Conservation (phyloP, 805 yeast genomes). For the Yarrowia divulgata region DNA sequence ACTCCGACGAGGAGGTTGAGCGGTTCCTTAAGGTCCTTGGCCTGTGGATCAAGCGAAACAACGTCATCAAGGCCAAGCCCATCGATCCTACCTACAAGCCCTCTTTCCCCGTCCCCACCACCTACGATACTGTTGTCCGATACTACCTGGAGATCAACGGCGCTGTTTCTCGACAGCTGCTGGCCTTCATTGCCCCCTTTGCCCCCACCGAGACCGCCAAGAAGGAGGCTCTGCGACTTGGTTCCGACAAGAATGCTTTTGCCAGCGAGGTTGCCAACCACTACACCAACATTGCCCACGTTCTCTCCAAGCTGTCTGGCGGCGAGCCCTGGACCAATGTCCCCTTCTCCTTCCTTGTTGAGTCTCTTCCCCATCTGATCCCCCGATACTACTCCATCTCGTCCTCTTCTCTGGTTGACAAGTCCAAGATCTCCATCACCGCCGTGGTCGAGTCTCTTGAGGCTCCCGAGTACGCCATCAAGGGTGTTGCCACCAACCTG, state of each 20-base stretch:
- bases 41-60: conserved; percentile 59
- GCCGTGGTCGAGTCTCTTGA: conserved; percentile 83
- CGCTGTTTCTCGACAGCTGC: conserved; percentile 87
- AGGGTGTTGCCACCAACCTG: conserved; percentile 92
- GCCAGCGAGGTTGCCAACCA: conserved; percentile 67
- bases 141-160: conserved; percentile 91
- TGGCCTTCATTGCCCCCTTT: conserved; percentile 75
- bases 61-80: conserved; percentile 68
- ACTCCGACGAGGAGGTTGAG: conserved; percentile 76
- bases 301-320: conserved; percentile 65
- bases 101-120: conserved; percentile 66
- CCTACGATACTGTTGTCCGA: conserved; percentile 85
- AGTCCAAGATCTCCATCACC: conserved; percentile 78
- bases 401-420: conserved; percentile 81
- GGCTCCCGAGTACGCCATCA: conserved; percentile 53
- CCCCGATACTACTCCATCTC: conserved; percentile 97
- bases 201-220: conserved; percentile 74
- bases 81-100: conserved; percentile 62
- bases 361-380: conserved; percentile 78
- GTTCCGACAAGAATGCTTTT: conserved; percentile 72
- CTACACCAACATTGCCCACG: conserved; percentile 77
- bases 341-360: conserved; percentile 86
- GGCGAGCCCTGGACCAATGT: conserved; percentile 75
- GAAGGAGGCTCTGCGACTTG: conserved; percentile 58
- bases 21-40: conserved; percentile 70